Evolutionary conservation across 2,329 filamentous ascomycete species (phyloP), one percentile per base, ranked within the genome.

Genomic region (Chaetomium olivaceum): DNA sequence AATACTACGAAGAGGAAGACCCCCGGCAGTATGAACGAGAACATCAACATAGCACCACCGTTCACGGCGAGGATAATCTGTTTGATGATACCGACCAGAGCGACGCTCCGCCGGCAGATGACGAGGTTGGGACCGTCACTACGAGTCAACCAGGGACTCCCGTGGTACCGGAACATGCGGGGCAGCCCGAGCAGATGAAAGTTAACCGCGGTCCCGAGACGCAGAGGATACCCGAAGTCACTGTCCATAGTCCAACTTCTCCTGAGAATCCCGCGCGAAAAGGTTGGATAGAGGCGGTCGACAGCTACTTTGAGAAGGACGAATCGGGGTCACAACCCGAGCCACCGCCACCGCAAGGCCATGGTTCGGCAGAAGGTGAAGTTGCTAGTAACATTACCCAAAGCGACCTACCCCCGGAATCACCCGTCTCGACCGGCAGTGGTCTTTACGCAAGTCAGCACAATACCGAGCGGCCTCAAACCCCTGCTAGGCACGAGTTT

Each of bases 31-130:
- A 67, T 62, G 57, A 70, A 54, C 7, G 67, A 25, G 67, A 68
- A n/a, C 69, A 69, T 9, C 74, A 76, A 19, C 71, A 75, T 46
- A 72, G 72, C 1, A 71, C 71, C n/a, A 78, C 76, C 0, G 75
- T 77, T 7, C 69, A 76, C 9, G 77, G 77, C 7, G 71, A 76
- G 7, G 74, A 78, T 9, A 69, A 73, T 16, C 69, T 78, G 14
- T 78, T 78, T 54, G 76, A 78, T 2, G 71, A 67, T 39, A 66
- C 67, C 4, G 68, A 68, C 1, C 51, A 64, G 19, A 64, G 62
- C 12, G 62, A 70, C 14, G 31, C 29, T 4, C 16, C 21, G 31
- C 19, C 16, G 2, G 25, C 31, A 12, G 58, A 64, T 2, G 11
- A n/a, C 1, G 23, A 43, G 4, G 21, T 27, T 5, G 58, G 51